Base-by-base conservation (phyloP, 1,139 yeast species). In the Kurtzmaniella natalensis region DNA sequence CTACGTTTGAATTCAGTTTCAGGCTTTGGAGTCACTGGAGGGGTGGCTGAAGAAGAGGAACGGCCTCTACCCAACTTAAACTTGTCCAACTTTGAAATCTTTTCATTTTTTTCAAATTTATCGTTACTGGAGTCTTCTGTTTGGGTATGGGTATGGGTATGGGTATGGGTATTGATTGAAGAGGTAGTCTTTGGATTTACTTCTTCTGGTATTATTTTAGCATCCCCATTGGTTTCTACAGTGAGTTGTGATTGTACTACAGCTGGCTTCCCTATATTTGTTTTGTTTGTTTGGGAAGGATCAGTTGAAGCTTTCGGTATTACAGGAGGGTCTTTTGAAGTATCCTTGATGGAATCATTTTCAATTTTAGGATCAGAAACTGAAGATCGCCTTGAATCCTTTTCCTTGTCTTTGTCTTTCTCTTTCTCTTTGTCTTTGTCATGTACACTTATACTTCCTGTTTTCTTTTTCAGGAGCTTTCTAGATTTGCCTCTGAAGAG, bases 401-500 rank as follows among this genome's bases (percentile, higher is more conserved):
- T 15, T 15, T 10, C 27, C 27, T 7, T 11, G 7, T 32, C 42
- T 14, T 37, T 26, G 15, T 30, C 25, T n/a, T 35, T 28, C 3
- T 36, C 40, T 18, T 43, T 22, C 41, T 30, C 42, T 39, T 30
- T 42, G n/a, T 25, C 18, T 9, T 19, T 19, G 7, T 19, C 21
- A 7, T 19, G 7, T 19, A 7, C 11, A 26, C 34, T 33, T 36
- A 37, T 9, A 7, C 9, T 19, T 19, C n/a, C 23, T 21, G 4
- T 39, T 34, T 53, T 50, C 44, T 65, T 70, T 47, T 72, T 75
- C 32, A 71, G 63, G 46, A 74, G 52, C 42, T 74, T 75, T 59
- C 79, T 76, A 18, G 77, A 73, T 47, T 74, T 77, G 18, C 81
- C 85, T 41, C 87, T 59, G 46, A 81, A 79, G 18, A 81, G 57